Conservation (phyloP, 2,329 filamentous ascomycete genomes). For the Aspergillus tanneri region DNA sequence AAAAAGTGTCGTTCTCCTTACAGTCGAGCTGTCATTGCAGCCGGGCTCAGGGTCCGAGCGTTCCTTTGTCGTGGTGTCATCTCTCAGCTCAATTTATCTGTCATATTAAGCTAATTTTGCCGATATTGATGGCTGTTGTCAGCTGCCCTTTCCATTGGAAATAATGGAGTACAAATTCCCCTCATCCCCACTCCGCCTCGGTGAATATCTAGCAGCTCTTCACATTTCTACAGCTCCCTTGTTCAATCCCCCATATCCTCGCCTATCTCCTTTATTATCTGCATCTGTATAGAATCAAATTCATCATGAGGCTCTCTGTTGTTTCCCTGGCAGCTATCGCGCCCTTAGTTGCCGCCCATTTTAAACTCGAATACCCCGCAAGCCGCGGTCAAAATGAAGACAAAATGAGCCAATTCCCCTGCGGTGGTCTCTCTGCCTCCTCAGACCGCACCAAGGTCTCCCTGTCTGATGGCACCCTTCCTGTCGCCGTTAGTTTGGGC, state of each 20-base stretch:
- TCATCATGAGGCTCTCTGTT: slow-evolving; percentile 36
- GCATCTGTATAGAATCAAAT: not conserved
- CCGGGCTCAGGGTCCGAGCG: not conserved
- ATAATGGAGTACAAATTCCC: not conserved
- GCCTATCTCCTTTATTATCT: not conserved
- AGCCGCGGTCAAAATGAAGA: slow-evolving; percentile 52
- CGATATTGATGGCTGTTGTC: not conserved
- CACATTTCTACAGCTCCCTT: not conserved
- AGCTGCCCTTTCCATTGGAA: not conserved
- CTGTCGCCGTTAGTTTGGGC: slow-evolving; percentile 53
- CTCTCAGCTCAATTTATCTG: not conserved
- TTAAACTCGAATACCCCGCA: slow-evolving; percentile 54
- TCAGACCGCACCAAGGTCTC: slow-evolving; percentile 51
- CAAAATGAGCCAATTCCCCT: slow-evolving; percentile 49
- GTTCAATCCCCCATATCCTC: not conserved
- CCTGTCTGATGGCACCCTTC: slow-evolving; percentile 48
- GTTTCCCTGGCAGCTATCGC: slow-evolving; percentile 42
- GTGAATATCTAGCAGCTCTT: not conserved
- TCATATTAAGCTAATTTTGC: not conserved
- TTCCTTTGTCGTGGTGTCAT: not conserved
- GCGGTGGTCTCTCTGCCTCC: slow-evolving; percentile 51
- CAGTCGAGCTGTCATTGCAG: not conserved
- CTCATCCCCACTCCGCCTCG: not conserved
- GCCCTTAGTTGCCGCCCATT: slow-evolving; percentile 55
- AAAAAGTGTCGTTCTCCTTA: too few species aligned